phyloP scores from a whole-genome alignment of 768 basidiomycete species.

The Lactarius sp. region DNA sequence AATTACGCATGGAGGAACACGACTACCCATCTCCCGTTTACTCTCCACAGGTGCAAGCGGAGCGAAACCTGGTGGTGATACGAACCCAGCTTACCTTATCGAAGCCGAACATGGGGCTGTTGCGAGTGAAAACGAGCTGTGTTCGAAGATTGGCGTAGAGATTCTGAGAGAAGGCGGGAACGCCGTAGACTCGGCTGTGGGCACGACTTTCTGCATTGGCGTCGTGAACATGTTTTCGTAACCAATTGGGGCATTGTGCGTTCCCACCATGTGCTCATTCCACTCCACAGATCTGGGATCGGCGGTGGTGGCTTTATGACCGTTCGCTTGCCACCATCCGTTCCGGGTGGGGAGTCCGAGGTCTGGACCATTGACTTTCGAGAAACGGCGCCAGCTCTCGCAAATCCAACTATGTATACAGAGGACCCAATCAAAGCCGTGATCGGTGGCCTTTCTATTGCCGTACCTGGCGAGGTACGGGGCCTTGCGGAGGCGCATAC shows the following conservation, averaged over 20 bases:
- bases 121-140: conserved; percentile 80
- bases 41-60: conserved; percentile 8
- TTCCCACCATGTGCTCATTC: conserved; percentile 13
- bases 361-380: conserved; percentile 82
- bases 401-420: conserved; percentile 75
- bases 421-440: conserved; percentile 47
- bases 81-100: conserved; percentile 52
- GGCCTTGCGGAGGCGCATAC: conserved; percentile 81
- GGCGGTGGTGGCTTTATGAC: conserved; percentile 90
- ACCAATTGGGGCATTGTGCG: conserved; percentile 30
- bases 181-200: conserved; percentile 84
- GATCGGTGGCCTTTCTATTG: conserved; percentile 83
- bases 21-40: not conserved
- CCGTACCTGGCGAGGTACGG: conserved; percentile 84
- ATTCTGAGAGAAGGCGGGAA: conserved; percentile 80
- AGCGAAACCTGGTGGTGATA: not conserved
- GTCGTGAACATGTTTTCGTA: conserved; percentile 91
- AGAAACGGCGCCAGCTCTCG: conserved; percentile 72
- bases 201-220: conserved; percentile 71
- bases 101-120: conserved; percentile 77
- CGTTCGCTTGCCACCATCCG: conserved; percentile 61
- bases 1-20: not conserved
- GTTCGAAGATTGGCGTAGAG: conserved; percentile 80
- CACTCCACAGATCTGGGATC: conserved; percentile 53
- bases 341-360: conserved; percentile 43